Evolutionary conservation across 108 stramenopile genomes (phyloP), one percentile per base, ranked within the genome.

Genomic region (Pseudonitzschia multistriata): DNA sequence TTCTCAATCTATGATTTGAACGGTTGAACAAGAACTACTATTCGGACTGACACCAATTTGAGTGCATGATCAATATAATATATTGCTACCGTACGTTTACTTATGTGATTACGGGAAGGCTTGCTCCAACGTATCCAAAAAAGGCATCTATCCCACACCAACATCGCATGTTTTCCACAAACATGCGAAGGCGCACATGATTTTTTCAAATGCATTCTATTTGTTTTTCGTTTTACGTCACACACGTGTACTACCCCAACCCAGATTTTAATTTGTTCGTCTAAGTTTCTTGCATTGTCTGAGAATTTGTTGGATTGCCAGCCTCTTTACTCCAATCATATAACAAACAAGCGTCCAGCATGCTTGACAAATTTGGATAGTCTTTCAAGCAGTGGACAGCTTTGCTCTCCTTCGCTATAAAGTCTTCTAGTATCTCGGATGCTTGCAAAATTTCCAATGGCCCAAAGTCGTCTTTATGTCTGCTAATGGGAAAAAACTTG

Each of bases 281-380:
- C 29, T 59, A 59, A 59, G 15, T 21, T 15, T 35, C 33, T 8
- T 25, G 54, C 27, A 59, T 33, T 10, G 57, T 14, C 34, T 29
- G 57, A 29, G 57, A 7, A 59, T 35, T 35, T n/a, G 33, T 33
- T 15, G 33, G 15, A 59, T 59, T 59, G 39, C 53, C 55, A 10
- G 77, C 68, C 34, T 82, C 85, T 50, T 82, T 79, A 59, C 76
- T 77, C 76, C 74, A 86, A 49, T 78, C 77, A 71, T 78, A 78
- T 27, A 83, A 79, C 5, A 83, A 48, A 3, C 72, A 78, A 66
- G 78, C 79, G 52, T 83, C 80, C 22, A 87, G 21, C 42, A 83
- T 36, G 59, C 56, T 83, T 25, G 65, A 63, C 22, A 87, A 74
- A 4, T 82, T 74, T 37, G 72, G 82, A 68, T 72, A 79, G 49